These are phyloP conservation scores for Cladosporium phlei DNA, from an alignment of 2,329 filamentous ascomycete species.

Conservation along the genomic window DNA sequence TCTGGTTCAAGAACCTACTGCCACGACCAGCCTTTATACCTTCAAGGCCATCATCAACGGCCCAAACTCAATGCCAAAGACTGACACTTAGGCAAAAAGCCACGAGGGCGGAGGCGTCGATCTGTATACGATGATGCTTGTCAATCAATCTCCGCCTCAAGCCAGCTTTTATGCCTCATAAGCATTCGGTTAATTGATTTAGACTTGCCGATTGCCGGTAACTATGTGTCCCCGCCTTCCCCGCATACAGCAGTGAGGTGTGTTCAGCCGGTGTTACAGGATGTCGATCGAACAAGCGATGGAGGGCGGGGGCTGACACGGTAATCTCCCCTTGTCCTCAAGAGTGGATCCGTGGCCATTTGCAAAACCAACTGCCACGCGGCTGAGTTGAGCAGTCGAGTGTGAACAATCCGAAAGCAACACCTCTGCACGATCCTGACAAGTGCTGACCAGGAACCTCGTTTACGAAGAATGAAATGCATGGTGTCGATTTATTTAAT, in stretches of 20 bases:
- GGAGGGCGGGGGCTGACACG: too few species aligned
- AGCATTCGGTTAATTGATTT: neutral
- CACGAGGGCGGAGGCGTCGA: neutral
- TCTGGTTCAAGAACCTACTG: neutral
- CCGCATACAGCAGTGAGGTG: neutral
- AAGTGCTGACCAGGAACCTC: too few species aligned
- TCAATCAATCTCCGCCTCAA: neutral
- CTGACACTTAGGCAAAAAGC: slow-evolving; percentile 11
- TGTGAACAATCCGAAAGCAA: too few species aligned
- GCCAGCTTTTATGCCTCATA: slow-evolving; percentile 1
- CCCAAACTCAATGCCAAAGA: neutral
- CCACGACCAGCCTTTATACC: neutral
- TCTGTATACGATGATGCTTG: slow-evolving; percentile 3
- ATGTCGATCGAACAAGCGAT: too few species aligned
- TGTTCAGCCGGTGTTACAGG: neutral
- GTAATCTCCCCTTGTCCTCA: too few species aligned
- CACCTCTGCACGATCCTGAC: too few species aligned
- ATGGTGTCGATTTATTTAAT: too few species aligned
- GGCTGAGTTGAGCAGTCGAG: too few species aligned
- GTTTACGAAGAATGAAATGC: too few species aligned
- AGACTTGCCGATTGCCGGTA: slow-evolving; percentile 9
- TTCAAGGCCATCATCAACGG: neutral
- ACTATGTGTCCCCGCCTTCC: slow-evolving; percentile 10
- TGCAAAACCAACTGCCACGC: too few species aligned
- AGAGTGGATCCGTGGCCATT: too few species aligned